Evolutionary conservation across 441 rosid genomes (phyloP).

Genomic region (Eutrema salsugineum): DNA sequence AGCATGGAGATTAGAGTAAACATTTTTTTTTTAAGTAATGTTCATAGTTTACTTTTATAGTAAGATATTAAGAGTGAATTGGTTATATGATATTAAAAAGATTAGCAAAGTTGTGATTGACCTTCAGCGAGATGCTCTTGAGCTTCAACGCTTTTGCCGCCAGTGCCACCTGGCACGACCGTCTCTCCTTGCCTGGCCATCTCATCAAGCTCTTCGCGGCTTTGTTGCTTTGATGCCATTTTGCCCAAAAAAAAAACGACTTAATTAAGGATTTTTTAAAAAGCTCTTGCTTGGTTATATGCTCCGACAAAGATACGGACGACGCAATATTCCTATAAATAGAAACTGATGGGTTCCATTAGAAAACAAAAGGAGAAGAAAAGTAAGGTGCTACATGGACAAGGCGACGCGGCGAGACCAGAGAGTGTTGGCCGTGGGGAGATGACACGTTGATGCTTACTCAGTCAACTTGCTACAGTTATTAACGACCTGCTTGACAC

Average conservation of each 20-base stretch:
- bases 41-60: too few relatives aligned
- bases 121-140: conserved; percentile 52
- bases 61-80: neutral
- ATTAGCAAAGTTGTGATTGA: neutral
- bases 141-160: conserved; percentile 51
- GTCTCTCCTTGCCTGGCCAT: conserved; percentile 46
- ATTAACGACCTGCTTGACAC: conserved; percentile 29
- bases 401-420: conserved; percentile 22
- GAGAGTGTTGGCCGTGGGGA: conserved; percentile 6
- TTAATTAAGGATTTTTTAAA: neutral
- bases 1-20: neutral
- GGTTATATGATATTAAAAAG: neutral
- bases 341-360: neutral
- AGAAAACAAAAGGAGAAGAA: neutral
- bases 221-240: conserved; percentile 42
- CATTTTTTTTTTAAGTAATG: too few relatives aligned
- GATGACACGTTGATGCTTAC: conserved; percentile 42
- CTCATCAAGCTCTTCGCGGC: conserved; percentile 37
- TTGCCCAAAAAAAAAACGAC: neutral
- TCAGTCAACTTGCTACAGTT: conserved; percentile 30
- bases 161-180: conserved; percentile 46
- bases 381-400: neutral
- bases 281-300: conserved; percentile 2
- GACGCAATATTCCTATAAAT: conserved; percentile 8
- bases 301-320: conserved; percentile 18